Evolutionary conservation across 371 early-diverging fungal species (phyloP), one percentile per base, ranked within the genome.

Genomic region (Saksenaea oblongispora): DNA sequence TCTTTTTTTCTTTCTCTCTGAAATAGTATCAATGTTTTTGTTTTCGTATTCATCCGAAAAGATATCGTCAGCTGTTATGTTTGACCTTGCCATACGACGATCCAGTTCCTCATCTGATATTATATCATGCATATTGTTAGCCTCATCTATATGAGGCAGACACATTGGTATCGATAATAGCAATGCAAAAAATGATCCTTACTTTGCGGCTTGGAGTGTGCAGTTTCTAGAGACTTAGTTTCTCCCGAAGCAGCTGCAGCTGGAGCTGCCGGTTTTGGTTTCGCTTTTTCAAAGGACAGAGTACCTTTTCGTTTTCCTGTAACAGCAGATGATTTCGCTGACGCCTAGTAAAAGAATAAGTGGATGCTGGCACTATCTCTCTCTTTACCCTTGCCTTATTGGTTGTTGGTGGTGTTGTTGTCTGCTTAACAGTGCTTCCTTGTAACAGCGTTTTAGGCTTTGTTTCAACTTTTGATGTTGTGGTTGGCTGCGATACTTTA

Each of bases 41-140:
- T 69, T 64, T 1, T 70, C 75, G 26, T 76, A 71, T 11, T 66
- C 63, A 22, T 67, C 69, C 17, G 55, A 62, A 55, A 62, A 62
- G 11, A 62, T 62, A 41, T 62, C 62, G 11, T 55, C 56, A 27
- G 62, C 62, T 18, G 53, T 18, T 8, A 62, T 27, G 22, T 34
- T 39, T 10, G 62, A 55, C 11, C 17, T 47, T 22, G 22, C 55
- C 41, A 54, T 54, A 15, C n/a, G 62, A 27, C 26, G 37, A 10
- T 39, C 27, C 14, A 39, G 47, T 36, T 62, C 55, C 54, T 55
- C 53, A 14, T 55, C 13, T 34, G 47, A 53, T 18, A 41, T 42
- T 18, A 18, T 22, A 9, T 3, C 26, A 26, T 47, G 42, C 11
- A 42, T 22, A 13, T 31, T 42, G 22, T 1, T 22, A 35, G 13